Base-by-base conservation (phyloP, 2,329 filamentous ascomycete genomes). In the Lasiodiplodia hormozganensis region DNA sequence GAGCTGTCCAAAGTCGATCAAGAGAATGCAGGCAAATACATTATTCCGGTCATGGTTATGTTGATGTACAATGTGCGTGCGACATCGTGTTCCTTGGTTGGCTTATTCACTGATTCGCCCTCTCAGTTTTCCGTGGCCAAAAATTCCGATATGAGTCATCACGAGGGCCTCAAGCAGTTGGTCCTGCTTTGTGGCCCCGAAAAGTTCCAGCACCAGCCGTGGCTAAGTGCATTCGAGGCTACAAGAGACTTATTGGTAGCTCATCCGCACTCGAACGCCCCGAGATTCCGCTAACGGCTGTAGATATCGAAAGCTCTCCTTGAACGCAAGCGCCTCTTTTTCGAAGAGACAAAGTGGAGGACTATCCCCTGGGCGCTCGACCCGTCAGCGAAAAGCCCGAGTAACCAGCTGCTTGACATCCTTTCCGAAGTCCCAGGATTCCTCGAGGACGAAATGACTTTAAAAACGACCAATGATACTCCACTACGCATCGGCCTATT, bases 41-140 rank as follows among this genome's bases (percentile, higher is more conserved):
- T 71, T 18, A 62, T 71, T 7, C 70, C 70, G 16, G 64, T 70
- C 10, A 62, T 71, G 70, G 49, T 71, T 4, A 16, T 71, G 64
- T 31, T 70, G 40, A 71, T 71, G 67, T 69, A 71, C 60, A 68
- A 64, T 14, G 69, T 70, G 68, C 38, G 70, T 66, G 10, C 5
- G 18, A 11, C 25, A 21, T 38, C 11, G 10, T 5, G 16, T n/a
- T 34, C 8, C 36, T 34, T 16, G 23, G 11, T 43, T 16, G 23
- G 51, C 38, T 31, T 21, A 16, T 5, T 40, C 40, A 18, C 64
- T 67, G 16, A 67, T 21, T 47, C 3, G 43, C 6, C 10, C 38
- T 49, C 12, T 23, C 56, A 68, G 66, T 68, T 68, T 36, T 68
- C 66, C 23, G 66, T 68, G 8, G n/a, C 47, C 34, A 62, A 68